Evolutionary conservation across 2,329 filamentous ascomycete species (phyloP).

Genomic region (Fusarium lateritium): DNA sequence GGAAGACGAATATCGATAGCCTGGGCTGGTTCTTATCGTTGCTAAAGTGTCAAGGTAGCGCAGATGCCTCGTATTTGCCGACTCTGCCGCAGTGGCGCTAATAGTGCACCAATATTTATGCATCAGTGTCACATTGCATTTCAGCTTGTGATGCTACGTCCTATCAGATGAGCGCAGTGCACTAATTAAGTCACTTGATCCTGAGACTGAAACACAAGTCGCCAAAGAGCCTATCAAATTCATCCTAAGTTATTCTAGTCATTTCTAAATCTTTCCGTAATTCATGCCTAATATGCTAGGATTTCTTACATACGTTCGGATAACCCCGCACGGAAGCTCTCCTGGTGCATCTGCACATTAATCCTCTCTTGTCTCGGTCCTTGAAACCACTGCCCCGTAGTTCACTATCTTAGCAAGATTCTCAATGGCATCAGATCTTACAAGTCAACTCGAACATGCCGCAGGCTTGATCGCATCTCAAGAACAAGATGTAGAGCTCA

Average conservation of each 20-base stretch:
- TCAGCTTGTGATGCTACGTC: neutral
- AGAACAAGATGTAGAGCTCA: neutral
- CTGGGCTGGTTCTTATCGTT: neutral
- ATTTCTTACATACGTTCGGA: neutral
- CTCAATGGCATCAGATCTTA: neutral
- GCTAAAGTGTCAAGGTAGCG: neutral
- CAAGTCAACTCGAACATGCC: neutral
- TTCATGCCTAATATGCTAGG: neutral
- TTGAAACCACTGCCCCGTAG: accelerated
- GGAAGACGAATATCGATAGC: too few species aligned
- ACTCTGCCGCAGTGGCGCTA: constrained; percentile 2
- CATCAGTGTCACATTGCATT: neutral
- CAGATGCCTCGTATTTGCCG: constrained; percentile 1
- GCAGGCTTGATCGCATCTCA: neutral
- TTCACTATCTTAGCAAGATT: neutral
- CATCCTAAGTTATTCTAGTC: accelerated
- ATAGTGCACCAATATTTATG: constrained; percentile 3
- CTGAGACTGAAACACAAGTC: accelerated
- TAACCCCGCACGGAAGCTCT: constrained; percentile 11
- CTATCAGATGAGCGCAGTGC: neutral
- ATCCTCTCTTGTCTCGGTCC: neutral
- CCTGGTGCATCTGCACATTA: neutral
- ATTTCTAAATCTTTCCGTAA: neutral
- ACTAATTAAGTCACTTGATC: neutral
- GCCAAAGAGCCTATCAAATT: accelerated